These are phyloP conservation scores for Thielaviopsis musarum DNA, from an alignment of 2,329 filamentous ascomycete species.

Conservation along the genomic window DNA sequence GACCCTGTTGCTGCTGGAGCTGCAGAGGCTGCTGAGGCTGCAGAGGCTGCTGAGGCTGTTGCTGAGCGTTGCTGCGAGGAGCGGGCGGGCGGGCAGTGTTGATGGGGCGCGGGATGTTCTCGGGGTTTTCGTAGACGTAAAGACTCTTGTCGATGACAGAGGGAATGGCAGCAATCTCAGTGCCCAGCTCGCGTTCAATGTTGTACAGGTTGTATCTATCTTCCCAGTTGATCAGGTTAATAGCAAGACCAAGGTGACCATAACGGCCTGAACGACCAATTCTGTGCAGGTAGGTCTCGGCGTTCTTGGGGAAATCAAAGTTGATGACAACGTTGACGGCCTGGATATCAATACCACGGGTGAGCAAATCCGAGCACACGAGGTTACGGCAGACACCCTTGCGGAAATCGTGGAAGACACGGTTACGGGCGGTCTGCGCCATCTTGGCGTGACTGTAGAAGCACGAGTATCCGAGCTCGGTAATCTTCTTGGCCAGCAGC, in stretches of 20 bases:
- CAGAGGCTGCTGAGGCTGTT: constrained; percentile 15
- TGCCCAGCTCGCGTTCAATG: constrained; percentile 92
- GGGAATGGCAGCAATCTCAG: constrained; percentile 95
- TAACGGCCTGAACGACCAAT: constrained; percentile 96
- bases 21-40: constrained; percentile 17
- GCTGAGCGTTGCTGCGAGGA: constrained; percentile 15
- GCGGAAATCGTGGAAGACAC: constrained; percentile 97
- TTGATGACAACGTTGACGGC: constrained; percentile 99
- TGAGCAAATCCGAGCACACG: constrained; percentile 92
- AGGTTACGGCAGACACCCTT: constrained; percentile 96
- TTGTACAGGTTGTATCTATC: constrained; percentile 98
- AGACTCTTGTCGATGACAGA: constrained; percentile 90
- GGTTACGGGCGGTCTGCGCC: constrained; percentile 91
- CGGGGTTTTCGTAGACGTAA: constrained; percentile 94
- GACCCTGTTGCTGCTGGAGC: background rate
- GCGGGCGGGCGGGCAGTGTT: constrained; percentile 23
- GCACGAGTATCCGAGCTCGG: constrained; percentile 95
- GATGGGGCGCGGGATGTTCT: constrained; percentile 76
- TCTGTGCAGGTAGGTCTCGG: constrained; percentile 94
- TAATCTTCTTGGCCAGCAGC: constrained; percentile 96
- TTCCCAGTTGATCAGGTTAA: constrained; percentile 99
- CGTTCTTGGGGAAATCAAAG: constrained; percentile 99
- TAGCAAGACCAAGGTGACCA: constrained; percentile 89
- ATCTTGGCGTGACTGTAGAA: constrained; percentile 99
- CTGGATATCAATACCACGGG: constrained; percentile 97